Evolutionary conservation across 1,284 basidiomycete genomes (phyloP), one percentile per base, ranked within the genome.

Genomic region (Sanghuangporus weigelae): DNA sequence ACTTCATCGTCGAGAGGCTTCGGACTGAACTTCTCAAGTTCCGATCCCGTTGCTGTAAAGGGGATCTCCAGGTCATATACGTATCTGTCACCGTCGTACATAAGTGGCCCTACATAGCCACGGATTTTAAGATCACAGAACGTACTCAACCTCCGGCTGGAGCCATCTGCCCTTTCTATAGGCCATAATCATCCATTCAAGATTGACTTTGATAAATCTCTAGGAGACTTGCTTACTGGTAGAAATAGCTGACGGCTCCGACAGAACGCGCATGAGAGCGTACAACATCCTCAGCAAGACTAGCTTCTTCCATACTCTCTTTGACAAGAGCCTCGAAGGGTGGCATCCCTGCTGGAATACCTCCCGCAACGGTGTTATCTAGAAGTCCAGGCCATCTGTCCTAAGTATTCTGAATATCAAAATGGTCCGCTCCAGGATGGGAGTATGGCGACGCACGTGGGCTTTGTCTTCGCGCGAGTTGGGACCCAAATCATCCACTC

Each of bases 231-330:
- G 67, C 74, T 73, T 69, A 88, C 89, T 82, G 79, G 73, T 78
- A 79, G 74, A 87, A 90, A 73, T 92, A 92, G 68, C 84, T 89
- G 57, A 91, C 74, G 4, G 80, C 78, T 3, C 88, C 86, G n/a
- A 79, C 83, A 36, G 80, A 74, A 68, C 81, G 86, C 19, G 88
- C 79, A 66, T 87, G 74, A 49, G 78, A 75, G 54, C 80, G 76
- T 1, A 92, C 85, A 39, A 93, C 71, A 11, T 79, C 73, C 60
- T 86, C 85, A 0, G 82, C 77, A 21, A 97, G 80, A 68, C 87
- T 92, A 14, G 94, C 96, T 74, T 98, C 95, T 72, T 98, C 96
- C 79, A 87, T 88, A 67, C 93, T 91, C 75, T 99, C 96, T 71
- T 97, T 96, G 49, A 97, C 83, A 59, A 98, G 80, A 3, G 87